Percentiles rank a stretch among this genome's conserved stretches.
Conservation (phyloP, 2,329 filamentous ascomycete genomes). For the Scedosporium aurantiacum region DNA sequence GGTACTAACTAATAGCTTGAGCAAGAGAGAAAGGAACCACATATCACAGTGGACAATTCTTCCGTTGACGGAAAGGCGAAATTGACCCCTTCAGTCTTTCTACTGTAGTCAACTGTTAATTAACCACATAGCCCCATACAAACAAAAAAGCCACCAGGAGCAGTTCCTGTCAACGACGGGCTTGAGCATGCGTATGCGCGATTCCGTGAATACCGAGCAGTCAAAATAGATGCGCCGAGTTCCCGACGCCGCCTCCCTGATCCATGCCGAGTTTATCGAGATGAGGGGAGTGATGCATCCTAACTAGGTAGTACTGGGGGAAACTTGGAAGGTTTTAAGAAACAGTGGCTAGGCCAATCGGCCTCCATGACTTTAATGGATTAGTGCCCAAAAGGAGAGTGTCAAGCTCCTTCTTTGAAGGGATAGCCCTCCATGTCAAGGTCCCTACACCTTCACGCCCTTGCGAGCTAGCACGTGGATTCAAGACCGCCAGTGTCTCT, state of each 20-base stretch:
- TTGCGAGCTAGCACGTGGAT: background rate
- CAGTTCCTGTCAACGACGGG: background rate
- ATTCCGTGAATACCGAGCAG: background rate
- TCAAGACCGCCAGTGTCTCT: background rate
- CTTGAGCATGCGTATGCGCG: background rate
- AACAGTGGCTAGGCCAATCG: background rate
- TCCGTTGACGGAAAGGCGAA: background rate
- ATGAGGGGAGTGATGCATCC: background rate
- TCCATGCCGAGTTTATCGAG: background rate
- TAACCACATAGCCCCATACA: no score
- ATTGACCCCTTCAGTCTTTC: background rate
- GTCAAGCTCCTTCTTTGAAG: background rate
- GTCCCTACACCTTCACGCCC: background rate
- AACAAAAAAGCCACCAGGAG: no score
- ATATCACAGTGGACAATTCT: no score
- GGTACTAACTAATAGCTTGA: no score
- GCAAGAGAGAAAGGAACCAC: background rate
- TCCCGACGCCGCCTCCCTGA: background rate
- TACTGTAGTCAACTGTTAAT: background rate
- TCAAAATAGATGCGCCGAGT: background rate
- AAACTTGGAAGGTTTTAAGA: background rate
- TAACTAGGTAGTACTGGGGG: background rate
- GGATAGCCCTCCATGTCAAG: background rate
- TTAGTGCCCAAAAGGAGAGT: background rate
- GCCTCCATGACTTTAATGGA: background rate